These are phyloP conservation scores for Metschnikowia kunwiensis DNA, from an alignment of 805 yeast genomes.

Conservation along the genomic window DNA sequence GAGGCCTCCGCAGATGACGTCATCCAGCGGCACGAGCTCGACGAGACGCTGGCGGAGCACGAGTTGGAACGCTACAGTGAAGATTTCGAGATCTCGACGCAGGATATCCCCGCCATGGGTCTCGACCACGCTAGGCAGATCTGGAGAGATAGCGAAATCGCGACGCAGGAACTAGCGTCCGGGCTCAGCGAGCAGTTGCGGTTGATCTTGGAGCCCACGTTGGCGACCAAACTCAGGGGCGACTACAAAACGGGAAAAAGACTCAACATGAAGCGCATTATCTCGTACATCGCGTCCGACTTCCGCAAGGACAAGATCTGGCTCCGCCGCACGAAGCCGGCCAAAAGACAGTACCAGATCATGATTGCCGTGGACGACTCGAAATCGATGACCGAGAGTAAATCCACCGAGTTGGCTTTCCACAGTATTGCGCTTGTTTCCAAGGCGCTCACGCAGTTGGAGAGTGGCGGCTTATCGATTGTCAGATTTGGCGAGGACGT, in stretches of 20 bases:
- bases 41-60: constrained; percentile 14
- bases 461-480: constrained; percentile 88
- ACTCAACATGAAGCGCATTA: constrained; percentile 94
- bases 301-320: constrained; percentile 97
- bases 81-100: constrained; percentile 22
- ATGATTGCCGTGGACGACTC: constrained; percentile 98
- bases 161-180: constrained; percentile 85
- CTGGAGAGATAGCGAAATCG: constrained; percentile 80
- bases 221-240: constrained; percentile 92
- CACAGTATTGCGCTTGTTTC: constrained; percentile 92
- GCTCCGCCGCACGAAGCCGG: constrained; percentile 96
- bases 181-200: constrained; percentile 90
- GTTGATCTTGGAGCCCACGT: constrained; percentile 89
- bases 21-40: constrained; percentile 17
- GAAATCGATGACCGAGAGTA: constrained; percentile 93
- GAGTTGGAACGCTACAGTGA: constrained; percentile 14
- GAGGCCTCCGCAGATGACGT: constrained; percentile 16
- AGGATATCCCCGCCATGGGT: constrained; percentile 44
- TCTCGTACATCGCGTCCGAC: constrained; percentile 96
- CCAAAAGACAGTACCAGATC: constrained; percentile 94
- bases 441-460: constrained; percentile 88
- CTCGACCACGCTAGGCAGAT: constrained; percentile 67
- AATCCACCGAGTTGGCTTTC: constrained; percentile 87
- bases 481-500: constrained; percentile 87
- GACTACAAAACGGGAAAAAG: constrained; percentile 97